These are phyloP conservation scores for Alternaria incomplexa DNA, from an alignment of 2,329 filamentous ascomycete species.

Conservation along the genomic window DNA sequence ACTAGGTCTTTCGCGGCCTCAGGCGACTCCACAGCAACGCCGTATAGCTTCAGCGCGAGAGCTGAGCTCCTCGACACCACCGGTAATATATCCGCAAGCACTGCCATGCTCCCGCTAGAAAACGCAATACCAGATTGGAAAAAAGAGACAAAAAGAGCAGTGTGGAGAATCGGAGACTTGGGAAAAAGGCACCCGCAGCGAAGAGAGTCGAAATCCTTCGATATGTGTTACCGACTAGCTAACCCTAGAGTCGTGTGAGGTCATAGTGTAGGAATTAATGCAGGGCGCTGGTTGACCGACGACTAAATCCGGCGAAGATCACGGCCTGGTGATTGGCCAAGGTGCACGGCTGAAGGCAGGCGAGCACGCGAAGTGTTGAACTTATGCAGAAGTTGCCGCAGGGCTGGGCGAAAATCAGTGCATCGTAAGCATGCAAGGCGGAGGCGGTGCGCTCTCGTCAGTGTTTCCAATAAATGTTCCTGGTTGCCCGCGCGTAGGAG, in stretches of 20 bases:
- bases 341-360: slow-evolving; percentile 14
- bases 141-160: slow-evolving; percentile 7
- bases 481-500: neutral
- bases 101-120: slow-evolving; percentile 33
- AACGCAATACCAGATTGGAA: neutral
- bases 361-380: slow-evolving; percentile 23
- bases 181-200: slow-evolving; percentile 7
- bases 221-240: slow-evolving; percentile 21
- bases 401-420: slow-evolving; percentile 19
- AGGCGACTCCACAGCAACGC: slow-evolving; percentile 31
- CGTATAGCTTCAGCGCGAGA: slow-evolving; percentile 44
- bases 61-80: slow-evolving; percentile 41
- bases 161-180: slow-evolving; percentile 11
- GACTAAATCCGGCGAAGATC: slow-evolving; percentile 23
- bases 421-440: slow-evolving; percentile 5
- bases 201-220: slow-evolving; percentile 22
- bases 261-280: slow-evolving; percentile 30
- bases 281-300: slow-evolving; percentile 36
- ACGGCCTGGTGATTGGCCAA: slow-evolving; percentile 25
- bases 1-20: slow-evolving; percentile 34
- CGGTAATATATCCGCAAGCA: slow-evolving; percentile 44
- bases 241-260: slow-evolving; percentile 25
- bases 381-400: slow-evolving; percentile 18
- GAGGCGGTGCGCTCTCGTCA: slow-evolving; percentile 16
- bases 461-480: neutral